These are phyloP conservation scores for Lipomyces anomalus DNA, from an alignment of 805 yeast species.

Conservation along the genomic window DNA sequence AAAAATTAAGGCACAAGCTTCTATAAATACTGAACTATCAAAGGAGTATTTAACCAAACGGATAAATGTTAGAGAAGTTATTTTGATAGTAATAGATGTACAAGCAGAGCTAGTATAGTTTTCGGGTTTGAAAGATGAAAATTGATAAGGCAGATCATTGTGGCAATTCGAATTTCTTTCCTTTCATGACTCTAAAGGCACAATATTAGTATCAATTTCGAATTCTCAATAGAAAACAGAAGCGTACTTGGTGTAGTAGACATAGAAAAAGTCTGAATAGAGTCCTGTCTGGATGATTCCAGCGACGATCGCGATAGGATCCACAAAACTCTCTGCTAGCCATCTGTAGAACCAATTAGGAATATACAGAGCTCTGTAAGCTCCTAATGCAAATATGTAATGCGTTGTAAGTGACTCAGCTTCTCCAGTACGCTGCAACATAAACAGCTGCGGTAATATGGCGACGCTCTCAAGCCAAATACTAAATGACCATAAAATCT, in stretches of 20 bases:
- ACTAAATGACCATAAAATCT: conserved; percentile 73
- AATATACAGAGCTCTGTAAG: conserved; percentile 81
- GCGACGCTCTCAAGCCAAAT: conserved; percentile 92
- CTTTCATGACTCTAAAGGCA: conserved; percentile 55
- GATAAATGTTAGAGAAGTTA: no score
- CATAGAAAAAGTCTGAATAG: conserved; percentile 92
- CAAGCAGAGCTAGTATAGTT: no score
- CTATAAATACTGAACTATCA: no score
- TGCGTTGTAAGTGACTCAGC: conserved; percentile 84
- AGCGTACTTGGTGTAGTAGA: conserved; percentile 57
- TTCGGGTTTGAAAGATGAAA: no score
- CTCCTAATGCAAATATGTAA: conserved; percentile 88
- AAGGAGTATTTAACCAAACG: no score
- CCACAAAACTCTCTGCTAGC: conserved; percentile 40
- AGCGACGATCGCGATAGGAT: conserved; percentile 64
- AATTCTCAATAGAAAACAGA: not conserved
- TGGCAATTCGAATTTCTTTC: conserved; percentile 71
- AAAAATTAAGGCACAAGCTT: no score
- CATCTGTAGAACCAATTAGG: conserved; percentile 95
- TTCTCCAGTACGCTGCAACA: conserved; percentile 83
- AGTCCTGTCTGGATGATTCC: conserved; percentile 81
- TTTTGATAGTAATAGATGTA: no score
- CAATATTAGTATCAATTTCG: not conserved
- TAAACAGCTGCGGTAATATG: conserved; percentile 84
- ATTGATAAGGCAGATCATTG: conserved; percentile 26